Evolutionary conservation across 1,284 basidiomycete genomes (phyloP), one percentile per base, ranked within the genome.

Genomic region (Malassezia caprae): DNA sequence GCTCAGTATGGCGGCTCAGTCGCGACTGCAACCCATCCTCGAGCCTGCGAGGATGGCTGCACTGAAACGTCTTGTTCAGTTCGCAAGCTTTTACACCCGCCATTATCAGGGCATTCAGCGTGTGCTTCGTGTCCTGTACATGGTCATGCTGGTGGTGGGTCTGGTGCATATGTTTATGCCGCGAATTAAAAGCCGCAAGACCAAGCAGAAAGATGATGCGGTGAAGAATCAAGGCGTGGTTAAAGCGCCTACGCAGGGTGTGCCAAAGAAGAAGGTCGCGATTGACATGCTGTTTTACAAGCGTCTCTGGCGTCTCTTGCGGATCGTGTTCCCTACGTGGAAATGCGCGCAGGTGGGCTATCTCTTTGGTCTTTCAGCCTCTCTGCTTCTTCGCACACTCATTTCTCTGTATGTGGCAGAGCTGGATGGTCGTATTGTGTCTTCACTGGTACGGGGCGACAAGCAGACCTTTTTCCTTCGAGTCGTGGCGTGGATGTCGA

Each of bases 391-490:
- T 59, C 79, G 91, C 58, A 96, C 91, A 2, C 84, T 88, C 10
- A 84, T 96, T 49, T 90, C 87, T 23, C 79, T 98, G n/a, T 96
- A 96, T 70, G 90, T 98, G 45, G 91, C 93, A 8, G 83, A 88
- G 48, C 80, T 96, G 46, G 93, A 96, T 69, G 91, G 90, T 74
- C 84, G 85, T 27, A 73, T 98, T 64, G 93, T 98, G 0, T 89
- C 90, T 2, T 88, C 88, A 17, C 82, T 96, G 8, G 93, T 96
- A n/a, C 84, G 90, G 45, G 87, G 87, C 8, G 83, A 87, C 70
- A 84, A 88, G 6, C 69, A 80, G 11, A 79, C 85, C 49, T 96
- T 96, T 78, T 80, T 91, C 49, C 77, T 82, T 58, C 89, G 94
- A 61, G 89, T 98, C 58, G 77, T 85, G 21, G 82, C 84, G 54